phyloP scores from a whole-genome alignment of 169 alveolate species.

The Plasmodium malariae region DNA sequence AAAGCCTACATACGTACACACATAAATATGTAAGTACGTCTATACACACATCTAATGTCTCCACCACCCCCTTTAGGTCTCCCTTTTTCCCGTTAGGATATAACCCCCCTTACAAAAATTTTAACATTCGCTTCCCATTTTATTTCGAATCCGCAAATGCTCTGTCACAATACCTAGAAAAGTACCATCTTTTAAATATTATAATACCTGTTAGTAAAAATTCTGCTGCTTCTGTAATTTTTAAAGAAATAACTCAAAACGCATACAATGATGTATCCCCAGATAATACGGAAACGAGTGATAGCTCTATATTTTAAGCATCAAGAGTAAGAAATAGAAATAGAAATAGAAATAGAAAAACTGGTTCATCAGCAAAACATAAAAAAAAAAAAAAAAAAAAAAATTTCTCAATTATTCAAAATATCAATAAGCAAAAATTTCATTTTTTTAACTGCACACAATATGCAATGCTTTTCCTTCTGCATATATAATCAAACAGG shows the following conservation, averaged over 20 bases:
- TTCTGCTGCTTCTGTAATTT: conserved; percentile 14
- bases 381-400: too few relatives aligned
- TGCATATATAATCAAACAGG: too few relatives aligned
- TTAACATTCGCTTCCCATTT: conserved; percentile 72
- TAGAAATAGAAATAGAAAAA: not conserved
- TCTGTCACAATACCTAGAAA: conserved; percentile 53
- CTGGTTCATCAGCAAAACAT: not conserved
- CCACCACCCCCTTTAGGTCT: conserved; percentile 33
- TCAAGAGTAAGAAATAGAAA: not conserved
- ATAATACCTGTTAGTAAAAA: conserved; percentile 67
- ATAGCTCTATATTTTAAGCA: conserved; percentile 59
- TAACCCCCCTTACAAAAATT: conserved; percentile 72
- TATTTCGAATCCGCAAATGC: conserved; percentile 67
- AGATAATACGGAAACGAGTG: conserved; percentile 51
- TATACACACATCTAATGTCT: not conserved
- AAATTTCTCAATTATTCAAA: too few relatives aligned
- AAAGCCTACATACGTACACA: too few relatives aligned
- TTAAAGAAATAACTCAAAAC: conserved; percentile 6
- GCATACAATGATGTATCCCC: not conserved
- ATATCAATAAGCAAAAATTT: too few relatives aligned
- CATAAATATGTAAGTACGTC: not conserved
- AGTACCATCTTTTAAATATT: conserved; percentile 59
- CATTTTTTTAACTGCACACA: too few relatives aligned
- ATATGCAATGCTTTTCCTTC: too few relatives aligned
- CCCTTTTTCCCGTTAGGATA: conserved; percentile 65